Base-by-base conservation (phyloP, 306 rosid species). In the Glycine tomentella region DNA sequence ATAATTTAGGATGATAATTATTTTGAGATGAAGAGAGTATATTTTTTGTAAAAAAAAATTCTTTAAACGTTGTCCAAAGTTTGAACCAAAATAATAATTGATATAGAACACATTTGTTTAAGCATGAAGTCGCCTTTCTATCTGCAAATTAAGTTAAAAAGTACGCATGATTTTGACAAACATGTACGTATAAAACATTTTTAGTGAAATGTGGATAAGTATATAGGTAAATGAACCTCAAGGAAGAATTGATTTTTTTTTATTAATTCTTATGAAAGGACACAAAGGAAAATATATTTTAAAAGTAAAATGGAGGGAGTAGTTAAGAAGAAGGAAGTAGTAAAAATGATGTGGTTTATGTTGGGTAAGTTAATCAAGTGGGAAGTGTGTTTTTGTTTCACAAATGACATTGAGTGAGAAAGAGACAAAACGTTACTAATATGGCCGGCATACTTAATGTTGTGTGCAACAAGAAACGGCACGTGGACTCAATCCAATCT, bases 401-500 rank as follows among this genome's bases (percentile, higher is more conserved):
- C 31, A 25, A 20, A 20, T 20, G 20, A 1, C 20, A 20, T 20
- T 70, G 72, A 80, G 72, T 4, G 73, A 50, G 73, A 69, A 59
- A 59, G 67, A 51, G 72, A 61, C 82, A 69, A 69, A 70, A n/a
- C 40, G 33, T 62, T 25, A 25, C 31, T 11, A 20, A 69, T 20
- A 4, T 80, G 13, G 87, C 64, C 76, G 78, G 80, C 84, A 56
- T 20, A 52, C 46, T 72, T 16, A 69, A 25, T 72, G 79, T 55
- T 53, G 31, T 25, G 76, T 74, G 77, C 59, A 66, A 40, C 13
- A 79, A 45, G 80, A 71, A 64, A 65, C 31, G 65, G 92, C 90
- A 88, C 87, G 91, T 89, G 90, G 81, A 40, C 61, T 56, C 45
- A 48, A 44, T 68, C 14, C 0, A n/a, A 7, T n/a, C 5, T 5